These are phyloP conservation scores for Penicillium turbatum DNA, from an alignment of 495 filamentous ascomycete genomes.

Conservation along the genomic window DNA sequence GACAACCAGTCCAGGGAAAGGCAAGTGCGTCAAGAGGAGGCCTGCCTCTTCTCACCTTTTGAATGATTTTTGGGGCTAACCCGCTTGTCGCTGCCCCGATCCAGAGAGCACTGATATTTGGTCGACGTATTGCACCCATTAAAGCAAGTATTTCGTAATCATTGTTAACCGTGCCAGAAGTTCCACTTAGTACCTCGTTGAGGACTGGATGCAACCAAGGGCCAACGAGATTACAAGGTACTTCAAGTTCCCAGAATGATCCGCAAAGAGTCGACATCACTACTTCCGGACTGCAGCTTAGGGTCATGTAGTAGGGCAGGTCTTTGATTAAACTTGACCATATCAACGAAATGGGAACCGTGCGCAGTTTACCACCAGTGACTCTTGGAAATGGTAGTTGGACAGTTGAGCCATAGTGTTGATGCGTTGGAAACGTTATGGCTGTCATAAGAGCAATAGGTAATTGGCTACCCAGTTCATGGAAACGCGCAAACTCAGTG, in stretches of 20 bases:
- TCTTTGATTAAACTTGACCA: conserved; percentile 5
- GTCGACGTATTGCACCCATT: conserved; percentile 11
- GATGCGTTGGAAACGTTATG: conserved; percentile 12
- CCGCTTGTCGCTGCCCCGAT: conserved; percentile 12
- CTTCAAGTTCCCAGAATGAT: conserved; percentile 16
- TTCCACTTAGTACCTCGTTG: conserved; percentile 7
- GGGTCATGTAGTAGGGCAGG: conserved; percentile 16
- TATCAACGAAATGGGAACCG: not conserved
- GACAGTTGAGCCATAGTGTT: conserved; percentile 5
- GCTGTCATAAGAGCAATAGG: conserved; percentile 10
- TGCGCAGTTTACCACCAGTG: not conserved
- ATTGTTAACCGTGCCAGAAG: not conserved
- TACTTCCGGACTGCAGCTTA: conserved; percentile 14
- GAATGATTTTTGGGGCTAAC: conserved; percentile 10
- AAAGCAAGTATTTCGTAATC: conserved; percentile 13
- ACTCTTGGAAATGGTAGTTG: conserved; percentile 6
- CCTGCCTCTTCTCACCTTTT: conserved; percentile 1
- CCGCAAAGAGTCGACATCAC: conserved; percentile 17
- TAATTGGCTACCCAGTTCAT: conserved; percentile 15
- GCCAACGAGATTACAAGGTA: conserved; percentile 18
- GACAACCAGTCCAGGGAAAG: conserved; percentile 17
- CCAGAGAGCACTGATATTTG: conserved; percentile 12
- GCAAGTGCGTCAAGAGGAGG: conserved; percentile 14
- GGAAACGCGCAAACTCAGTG: not conserved
- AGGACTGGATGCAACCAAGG: conserved; percentile 18